Evolutionary conservation across 2,329 filamentous ascomycete species (phyloP), one percentile per base, ranked within the genome.

Genomic region (Monilinia aucupariae): DNA sequence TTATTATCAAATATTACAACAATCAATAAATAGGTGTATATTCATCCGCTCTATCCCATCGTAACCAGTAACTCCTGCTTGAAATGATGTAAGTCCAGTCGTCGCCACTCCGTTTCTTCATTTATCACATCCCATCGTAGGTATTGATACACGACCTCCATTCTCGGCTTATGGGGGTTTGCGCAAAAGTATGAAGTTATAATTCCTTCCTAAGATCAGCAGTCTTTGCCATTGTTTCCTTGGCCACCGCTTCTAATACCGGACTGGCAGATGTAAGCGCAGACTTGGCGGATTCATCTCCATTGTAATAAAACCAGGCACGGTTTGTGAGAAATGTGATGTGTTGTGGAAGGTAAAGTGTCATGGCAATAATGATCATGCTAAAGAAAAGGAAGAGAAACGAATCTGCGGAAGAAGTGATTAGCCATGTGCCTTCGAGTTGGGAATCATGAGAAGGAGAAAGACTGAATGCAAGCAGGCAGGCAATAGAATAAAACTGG

Each of bases 311-410:
- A 81, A 97, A 99, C 85, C 91, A 96, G 61, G 91, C 87, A 74
- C 93, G 89, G 74, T 86, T 85, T 73, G 88, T 84, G 71, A 99
- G 87, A 74, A 91, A 88, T 72, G 85, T 82, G 72, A 97, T 79
- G 78, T 97, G 93, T 73, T 96, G 89, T 13, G 94, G 94, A 22
- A 99, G 90, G 81, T 99, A 99, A 68, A 97, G 86, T 68, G 90
- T 88, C 60, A 87, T 87, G 69, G 92, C 94, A 74, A 96, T 92
- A 71, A 90, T 82, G 72, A 94, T 86, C 78, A 97, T 87, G 73
- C 89, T 88, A 76, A 91, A 82, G 74, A 96, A 87, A 71, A 96
- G 87, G 81, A 99, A 94, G 74, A 97, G 84, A 72, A 97, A 83
- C 32, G 91, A 92, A 80, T 96, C 93, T 97, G 72, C 65, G 55